These are phyloP conservation scores for Penicillium sp. DNA, from an alignment of 2,329 filamentous ascomycete genomes.

Conservation along the genomic window DNA sequence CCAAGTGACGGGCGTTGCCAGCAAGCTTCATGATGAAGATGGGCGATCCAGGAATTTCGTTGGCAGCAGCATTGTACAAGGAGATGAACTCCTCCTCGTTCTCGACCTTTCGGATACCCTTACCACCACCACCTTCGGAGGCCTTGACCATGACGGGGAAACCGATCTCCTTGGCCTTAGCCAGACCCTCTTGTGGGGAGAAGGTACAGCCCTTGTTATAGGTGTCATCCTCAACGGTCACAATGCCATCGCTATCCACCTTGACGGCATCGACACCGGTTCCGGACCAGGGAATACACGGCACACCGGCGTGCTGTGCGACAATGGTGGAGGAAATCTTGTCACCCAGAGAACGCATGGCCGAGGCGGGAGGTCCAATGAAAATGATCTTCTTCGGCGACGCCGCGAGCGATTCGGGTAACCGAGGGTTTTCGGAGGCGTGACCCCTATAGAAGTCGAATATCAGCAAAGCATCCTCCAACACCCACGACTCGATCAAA, in stretches of 20 bases:
- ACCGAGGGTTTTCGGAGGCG: conserved; percentile 96
- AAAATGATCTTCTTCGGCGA: conserved; percentile 99
- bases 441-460: conserved; percentile 68
- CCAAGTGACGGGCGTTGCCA: conserved; percentile 91
- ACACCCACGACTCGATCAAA: neutral
- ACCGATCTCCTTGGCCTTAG: conserved; percentile 84
- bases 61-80: conserved; percentile 93
- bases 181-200: conserved; percentile 85
- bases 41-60: conserved; percentile 95
- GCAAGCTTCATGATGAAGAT: conserved; percentile 99
- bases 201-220: conserved; percentile 91
- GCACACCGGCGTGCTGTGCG: conserved; percentile 92
- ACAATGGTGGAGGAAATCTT: conserved; percentile 99
- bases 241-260: conserved; percentile 79
- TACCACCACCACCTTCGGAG: conserved; percentile 98
- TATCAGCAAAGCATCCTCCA: neutral
- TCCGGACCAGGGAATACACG: conserved; percentile 99
- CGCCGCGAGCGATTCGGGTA: conserved; percentile 92
- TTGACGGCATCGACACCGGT: conserved; percentile 81
- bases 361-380: conserved; percentile 95
- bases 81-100: conserved; percentile 79
- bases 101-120: conserved; percentile 96
- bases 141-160: conserved; percentile 99
- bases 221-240: conserved; percentile 82
- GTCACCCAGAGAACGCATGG: conserved; percentile 98